Percentiles rank a stretch among this genome's conserved stretches.
phyloP scores from a whole-genome alignment of 305 asterid genomes.

The Fraxinus dipetala region DNA sequence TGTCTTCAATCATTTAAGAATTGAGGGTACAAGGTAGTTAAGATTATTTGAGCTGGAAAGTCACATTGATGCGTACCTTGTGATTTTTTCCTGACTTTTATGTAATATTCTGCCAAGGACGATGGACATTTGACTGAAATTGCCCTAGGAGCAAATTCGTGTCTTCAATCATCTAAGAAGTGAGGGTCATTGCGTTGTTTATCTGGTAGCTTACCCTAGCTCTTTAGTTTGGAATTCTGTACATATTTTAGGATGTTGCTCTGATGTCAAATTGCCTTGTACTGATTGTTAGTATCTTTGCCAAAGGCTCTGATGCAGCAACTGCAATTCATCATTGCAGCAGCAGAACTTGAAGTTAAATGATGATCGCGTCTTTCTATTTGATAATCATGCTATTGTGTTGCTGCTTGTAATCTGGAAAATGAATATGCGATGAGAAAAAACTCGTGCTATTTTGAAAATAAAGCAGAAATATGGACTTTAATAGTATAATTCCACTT shows the following conservation, averaged over 20 bases:
- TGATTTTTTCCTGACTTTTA: not conserved
- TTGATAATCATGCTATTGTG: not conserved
- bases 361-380: constrained; percentile 22
- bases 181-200: not conserved
- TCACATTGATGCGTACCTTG: not conserved
- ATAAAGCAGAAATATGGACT: not conserved
- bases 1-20: not conserved
- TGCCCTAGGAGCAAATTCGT: not conserved
- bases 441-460: not conserved
- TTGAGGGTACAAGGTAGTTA: not conserved
- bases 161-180: too few relatives aligned
- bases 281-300: constrained; percentile 26
- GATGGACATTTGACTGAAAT: not conserved
- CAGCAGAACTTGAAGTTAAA: constrained; percentile 74
- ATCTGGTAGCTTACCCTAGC: constrained; percentile 37
- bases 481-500: not conserved
- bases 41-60: not conserved
- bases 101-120: not conserved
- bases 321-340: constrained; percentile 68
- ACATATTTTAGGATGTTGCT: constrained; percentile 21
- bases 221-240: not conserved
- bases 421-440: not conserved
- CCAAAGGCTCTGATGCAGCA: constrained; percentile 55
- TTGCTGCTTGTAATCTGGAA: not conserved
- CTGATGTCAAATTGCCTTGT: constrained; percentile 13